Evolutionary conservation across 805 yeast species (phyloP), one percentile per base, ranked within the genome.

Genomic region (Torulaspora maleeae): DNA sequence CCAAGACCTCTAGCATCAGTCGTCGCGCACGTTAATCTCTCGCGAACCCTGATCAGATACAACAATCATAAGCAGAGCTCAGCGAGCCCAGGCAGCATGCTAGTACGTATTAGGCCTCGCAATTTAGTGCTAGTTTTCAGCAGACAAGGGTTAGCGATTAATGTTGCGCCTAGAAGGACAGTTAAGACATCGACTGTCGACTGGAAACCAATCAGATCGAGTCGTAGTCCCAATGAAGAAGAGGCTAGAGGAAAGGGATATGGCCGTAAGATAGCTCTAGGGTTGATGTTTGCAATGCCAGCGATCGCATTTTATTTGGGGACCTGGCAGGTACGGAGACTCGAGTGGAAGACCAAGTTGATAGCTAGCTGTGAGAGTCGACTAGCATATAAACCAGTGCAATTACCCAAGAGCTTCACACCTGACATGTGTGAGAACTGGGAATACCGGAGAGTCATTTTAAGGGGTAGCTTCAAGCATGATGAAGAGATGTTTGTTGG

Each of bases 401-500:
- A 82, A 4, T 67, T 91, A 27, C 97, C 97, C 0, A 73, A 75
- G 40, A 62, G 70, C n/a, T 63, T 80, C 22, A 78, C 80, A 10
- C 84, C 86, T 2, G 81, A 74, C 4, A 83, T 77, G 45, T 78
- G 85, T 13, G 72, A 74, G 16, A 84, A 85, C 47, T 83, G 87
- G 67, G 95, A 90, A 56, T 91, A 83, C 63, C 76, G 97, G 45
- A 75, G 83, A 52, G 90, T 91, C 36, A 70, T 74, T n/a, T 67
- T 86, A 10, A 79, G 75, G 41, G 99, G 99, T 1, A 75, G 73
- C 44, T 93, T 83, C 61, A 83, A 86, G 53, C 90, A 93, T 58
- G 78, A 80, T 11, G 80, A 89, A 59, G 99, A 93, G 63, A 79
- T 89, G 68, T 84, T 86, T 58, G 87, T 93, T 42, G 98, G 98